Evolutionary conservation across 2,329 filamentous ascomycete species (phyloP).

Genomic region (Colletotrichum plurivorum): DNA sequence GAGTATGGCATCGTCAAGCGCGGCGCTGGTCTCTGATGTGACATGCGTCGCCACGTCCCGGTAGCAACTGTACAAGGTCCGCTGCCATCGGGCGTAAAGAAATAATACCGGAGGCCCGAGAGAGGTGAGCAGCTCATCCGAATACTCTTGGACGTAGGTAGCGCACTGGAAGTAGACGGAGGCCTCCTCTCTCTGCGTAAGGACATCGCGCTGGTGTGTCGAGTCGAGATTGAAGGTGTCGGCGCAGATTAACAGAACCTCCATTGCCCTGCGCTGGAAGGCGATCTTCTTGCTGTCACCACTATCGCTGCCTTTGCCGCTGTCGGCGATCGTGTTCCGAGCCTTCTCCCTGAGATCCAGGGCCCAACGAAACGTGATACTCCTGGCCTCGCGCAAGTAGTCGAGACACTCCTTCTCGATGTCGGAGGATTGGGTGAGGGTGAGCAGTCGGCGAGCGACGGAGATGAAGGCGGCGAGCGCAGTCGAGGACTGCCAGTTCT

Average conservation of each 20-base stretch:
- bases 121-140: neutral
- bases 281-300: no score
- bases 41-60: neutral
- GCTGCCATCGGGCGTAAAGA: constrained; percentile 14
- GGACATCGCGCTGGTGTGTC: constrained; percentile 42
- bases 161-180: constrained; percentile 54
- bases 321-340: constrained; percentile 43
- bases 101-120: neutral
- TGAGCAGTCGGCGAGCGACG: constrained; percentile 59
- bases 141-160: constrained; percentile 52
- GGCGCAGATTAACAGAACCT: constrained; percentile 58
- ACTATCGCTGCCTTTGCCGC: constrained; percentile 40
- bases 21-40: neutral
- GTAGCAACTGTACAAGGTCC: neutral
- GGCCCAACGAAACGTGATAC: constrained; percentile 57
- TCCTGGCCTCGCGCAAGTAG: constrained; percentile 50
- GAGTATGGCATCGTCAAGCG: neutral
- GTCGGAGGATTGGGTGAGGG: constrained; percentile 47
- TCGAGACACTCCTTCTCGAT: constrained; percentile 47
- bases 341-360: constrained; percentile 48
- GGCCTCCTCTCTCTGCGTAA: constrained; percentile 44
- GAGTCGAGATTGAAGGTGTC: constrained; percentile 61
- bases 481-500: constrained; percentile 66
- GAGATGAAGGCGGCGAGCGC: constrained; percentile 56
- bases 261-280: constrained; percentile 51